Base-by-base conservation (phyloP, 2,329 filamentous ascomycete genomes). In the Colletotrichum ledebouriae region DNA sequence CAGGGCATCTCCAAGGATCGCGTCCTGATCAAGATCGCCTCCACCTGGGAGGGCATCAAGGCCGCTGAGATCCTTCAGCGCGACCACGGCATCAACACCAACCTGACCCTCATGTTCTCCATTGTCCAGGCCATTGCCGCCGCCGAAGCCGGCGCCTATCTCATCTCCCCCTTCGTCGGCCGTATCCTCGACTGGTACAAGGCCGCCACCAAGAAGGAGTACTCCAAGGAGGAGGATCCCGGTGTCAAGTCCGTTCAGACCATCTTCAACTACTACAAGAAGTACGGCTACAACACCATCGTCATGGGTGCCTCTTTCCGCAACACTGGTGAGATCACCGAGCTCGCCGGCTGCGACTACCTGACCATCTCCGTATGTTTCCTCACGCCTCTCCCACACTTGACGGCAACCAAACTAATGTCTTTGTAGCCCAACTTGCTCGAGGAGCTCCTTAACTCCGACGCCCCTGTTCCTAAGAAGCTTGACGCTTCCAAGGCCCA, bases 211-310 rank as follows among this genome's bases (percentile, higher is more conserved):
- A 97, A 97, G 91, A 94, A 97, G 89, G 92, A 96, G 74, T 99
- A 94, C 90, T 78, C 86, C 80, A 89, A 94, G 81, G 85, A 92
- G 83, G 93, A 97, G 82, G 96, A 99, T 87, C 96, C 96, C 66
- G 96, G 96, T 87, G 96, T 99, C 83, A 89, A 93, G 86, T 95
- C 92, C 73, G 96, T 99, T 79, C 88, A 95, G 88, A 80, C 77
- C 82, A 99, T 99, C 86, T 99, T 92, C 90, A 96, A 99, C 90
- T 99, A 99, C 93, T 99, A 99, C 92, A 99, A 99, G 93, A 98
- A 98, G 89, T 93, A 86, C 82, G 94, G 92, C 82, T 98, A 99
- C 91, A 97, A 97, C 77, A 99, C 96, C 82, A 98, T 98, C 76
- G 96, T 99, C 84, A 99, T 99, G 96, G 96, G 96, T 79, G 96